phyloP scores from a whole-genome alignment of 768 basidiomycete species.

The Leucosporidium yakuticum region DNA sequence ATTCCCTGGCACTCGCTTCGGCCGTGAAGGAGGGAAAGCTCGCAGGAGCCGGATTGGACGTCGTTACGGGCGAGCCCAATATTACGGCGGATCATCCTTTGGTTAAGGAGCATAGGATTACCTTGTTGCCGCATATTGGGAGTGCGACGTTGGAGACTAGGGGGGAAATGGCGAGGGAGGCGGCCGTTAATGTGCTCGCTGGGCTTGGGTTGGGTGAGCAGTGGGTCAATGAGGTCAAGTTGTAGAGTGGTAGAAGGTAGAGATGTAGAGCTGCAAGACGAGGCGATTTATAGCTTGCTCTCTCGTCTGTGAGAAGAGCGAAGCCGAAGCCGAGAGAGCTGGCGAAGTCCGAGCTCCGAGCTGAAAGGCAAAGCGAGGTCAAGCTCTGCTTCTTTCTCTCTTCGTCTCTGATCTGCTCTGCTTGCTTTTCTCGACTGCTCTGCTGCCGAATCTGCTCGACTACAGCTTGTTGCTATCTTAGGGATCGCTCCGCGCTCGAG shows the following conservation, averaged over 20 bases:
- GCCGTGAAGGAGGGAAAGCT: conserved; percentile 74
- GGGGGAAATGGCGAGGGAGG: conserved; percentile 21
- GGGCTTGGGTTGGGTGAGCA: conserved; percentile 16
- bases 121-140: conserved; percentile 75
- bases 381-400: too few species aligned
- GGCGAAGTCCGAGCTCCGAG: too few species aligned
- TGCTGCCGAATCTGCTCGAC: too few species aligned
- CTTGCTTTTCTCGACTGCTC: too few species aligned
- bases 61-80: conserved; percentile 52
- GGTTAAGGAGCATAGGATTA: conserved; percentile 65
- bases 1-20: conserved; percentile 77
- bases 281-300: too few species aligned
- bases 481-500: too few species aligned
- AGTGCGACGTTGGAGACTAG: conserved; percentile 77
- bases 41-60: conserved; percentile 88
- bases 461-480: too few species aligned
- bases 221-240: conserved; percentile 31
- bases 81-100: conserved; percentile 69
- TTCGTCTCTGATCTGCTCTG: too few species aligned
- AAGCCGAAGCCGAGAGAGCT: too few species aligned
- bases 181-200: conserved; percentile 16
- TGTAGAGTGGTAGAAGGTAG: background rate
- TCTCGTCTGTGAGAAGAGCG: too few species aligned
- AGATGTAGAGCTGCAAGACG: too few species aligned
- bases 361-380: too few species aligned